phyloP scores from a whole-genome alignment of 1,284 basidiomycete species.

The Coriolopsis trogii region DNA sequence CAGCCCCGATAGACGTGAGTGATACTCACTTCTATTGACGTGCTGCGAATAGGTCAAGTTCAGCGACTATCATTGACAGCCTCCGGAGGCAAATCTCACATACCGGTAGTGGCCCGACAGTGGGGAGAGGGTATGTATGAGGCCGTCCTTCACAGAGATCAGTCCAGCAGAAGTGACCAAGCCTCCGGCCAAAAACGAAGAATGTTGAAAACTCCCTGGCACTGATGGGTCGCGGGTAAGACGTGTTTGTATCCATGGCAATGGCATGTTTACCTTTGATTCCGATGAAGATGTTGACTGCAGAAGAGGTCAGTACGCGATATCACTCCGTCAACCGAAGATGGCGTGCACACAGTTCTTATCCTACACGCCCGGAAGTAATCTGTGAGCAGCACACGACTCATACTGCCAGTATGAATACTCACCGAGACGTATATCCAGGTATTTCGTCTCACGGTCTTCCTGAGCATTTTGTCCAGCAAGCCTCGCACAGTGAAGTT shows the following conservation, averaged over 20 bases:
- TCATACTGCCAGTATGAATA: constrained; percentile 4
- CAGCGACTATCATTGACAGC: not conserved
- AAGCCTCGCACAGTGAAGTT: constrained; percentile 57
- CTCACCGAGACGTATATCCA: constrained; percentile 71
- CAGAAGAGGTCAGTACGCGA: not conserved
- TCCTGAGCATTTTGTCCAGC: constrained; percentile 59
- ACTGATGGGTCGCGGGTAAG: constrained; percentile 26
- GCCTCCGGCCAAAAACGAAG: constrained; percentile 63
- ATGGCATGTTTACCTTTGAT: constrained; percentile 54
- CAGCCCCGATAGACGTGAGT: not conserved
- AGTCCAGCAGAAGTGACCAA: constrained; percentile 69
- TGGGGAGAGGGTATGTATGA: constrained; percentile 67
- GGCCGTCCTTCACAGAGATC: constrained; percentile 66
- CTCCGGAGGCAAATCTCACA: constrained; percentile 1
- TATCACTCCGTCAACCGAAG: not conserved
- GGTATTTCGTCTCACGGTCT: constrained; percentile 63
- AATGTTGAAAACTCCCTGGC: constrained; percentile 73
- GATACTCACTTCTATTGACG: constrained; percentile 15
- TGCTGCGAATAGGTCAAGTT: not conserved
- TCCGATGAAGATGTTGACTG: constrained; percentile 72
- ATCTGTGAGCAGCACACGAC: not conserved
- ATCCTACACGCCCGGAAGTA: constrained; percentile 41
- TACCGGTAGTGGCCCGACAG: constrained; percentile 71
- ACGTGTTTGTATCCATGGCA: not conserved
- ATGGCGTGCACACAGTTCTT: constrained; percentile 45